Evolutionary conservation across 768 basidiomycete genomes (phyloP).

Genomic region (Mycena latifolia): DNA sequence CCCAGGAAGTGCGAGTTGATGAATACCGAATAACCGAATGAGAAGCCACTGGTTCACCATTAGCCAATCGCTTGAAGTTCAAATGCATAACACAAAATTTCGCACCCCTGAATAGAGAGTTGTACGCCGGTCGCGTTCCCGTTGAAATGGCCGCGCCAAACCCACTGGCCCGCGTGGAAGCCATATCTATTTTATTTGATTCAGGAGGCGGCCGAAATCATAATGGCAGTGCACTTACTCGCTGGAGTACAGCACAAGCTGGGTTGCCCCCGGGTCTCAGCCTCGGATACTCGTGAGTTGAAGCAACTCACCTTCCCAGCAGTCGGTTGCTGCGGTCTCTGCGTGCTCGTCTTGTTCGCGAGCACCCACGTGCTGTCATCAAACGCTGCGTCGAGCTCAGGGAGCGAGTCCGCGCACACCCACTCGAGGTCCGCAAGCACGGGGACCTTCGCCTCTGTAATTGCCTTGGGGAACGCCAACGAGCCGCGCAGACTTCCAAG

Average conservation of each 20-base stretch:
- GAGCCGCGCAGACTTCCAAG: conserved; percentile 50
- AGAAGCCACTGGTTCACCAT: conserved; percentile 44
- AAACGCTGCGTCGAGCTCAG: conserved; percentile 65
- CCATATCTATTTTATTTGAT: conserved; percentile 40
- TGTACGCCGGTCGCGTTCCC: conserved; percentile 55
- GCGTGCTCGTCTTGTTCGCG: conserved; percentile 71
- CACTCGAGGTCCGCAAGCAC: conserved; percentile 57
- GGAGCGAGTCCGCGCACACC: conserved; percentile 72
- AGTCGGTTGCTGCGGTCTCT: conserved; percentile 65
- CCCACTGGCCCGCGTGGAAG: conserved; percentile 52
- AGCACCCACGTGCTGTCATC: conserved; percentile 69
- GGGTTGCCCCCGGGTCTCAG: background rate
- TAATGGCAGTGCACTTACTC: conserved; percentile 38
- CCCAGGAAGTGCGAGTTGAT: conserved; percentile 57
- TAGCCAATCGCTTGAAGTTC: background rate
- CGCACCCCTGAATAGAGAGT: conserved; percentile 57
- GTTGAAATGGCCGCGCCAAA: conserved; percentile 61
- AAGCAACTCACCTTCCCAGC: conserved; percentile 64
- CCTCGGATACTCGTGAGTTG: background rate
- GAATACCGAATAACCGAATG: conserved; percentile 61
- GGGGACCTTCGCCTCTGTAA: conserved; percentile 49
- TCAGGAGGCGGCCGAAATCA: background rate
- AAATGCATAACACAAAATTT: background rate
- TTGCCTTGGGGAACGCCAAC: conserved; percentile 49
- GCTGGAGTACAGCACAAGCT: conserved; percentile 48